A percentile compares a stretch with the other conserved stretches of the same genome.
phyloP scores from a whole-genome alignment of 306 rosid genomes.

The Leucaena leucocephala region DNA sequence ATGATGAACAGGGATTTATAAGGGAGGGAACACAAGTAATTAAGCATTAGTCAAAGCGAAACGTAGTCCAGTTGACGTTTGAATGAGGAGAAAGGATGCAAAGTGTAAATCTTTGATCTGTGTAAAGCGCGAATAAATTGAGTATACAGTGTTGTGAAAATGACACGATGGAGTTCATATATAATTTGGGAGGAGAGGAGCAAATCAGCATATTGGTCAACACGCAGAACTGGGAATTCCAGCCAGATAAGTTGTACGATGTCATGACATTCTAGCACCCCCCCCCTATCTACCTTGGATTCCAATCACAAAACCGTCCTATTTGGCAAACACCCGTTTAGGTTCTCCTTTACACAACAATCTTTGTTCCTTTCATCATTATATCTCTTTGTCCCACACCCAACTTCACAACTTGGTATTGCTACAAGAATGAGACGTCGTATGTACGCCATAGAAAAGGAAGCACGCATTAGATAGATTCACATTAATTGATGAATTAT shows the following conservation, averaged over 20 bases:
- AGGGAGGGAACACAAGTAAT: background rate
- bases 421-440: background rate
- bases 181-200: background rate
- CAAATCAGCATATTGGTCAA: background rate
- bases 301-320: background rate
- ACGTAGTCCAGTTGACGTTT: background rate
- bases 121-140: background rate
- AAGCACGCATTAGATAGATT: background rate
- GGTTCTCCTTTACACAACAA: background rate
- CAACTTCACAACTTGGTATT: background rate
- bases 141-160: too few relatives aligned
- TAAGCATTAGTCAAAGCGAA: background rate
- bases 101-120: background rate
- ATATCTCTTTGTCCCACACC: background rate
- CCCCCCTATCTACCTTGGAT: background rate
- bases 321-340: background rate
- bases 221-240: background rate
- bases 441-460: background rate
- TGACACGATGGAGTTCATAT: too few relatives aligned
- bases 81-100: background rate
- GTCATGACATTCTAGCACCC: background rate
- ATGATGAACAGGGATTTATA: background rate
- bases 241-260: background rate
- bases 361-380: background rate
- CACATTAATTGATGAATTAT: background rate